Evolutionary conservation across 2,329 filamentous ascomycete genomes (phyloP), one percentile per base, ranked within the genome.

Genomic region (Thielaviopsis ethacetica): DNA sequence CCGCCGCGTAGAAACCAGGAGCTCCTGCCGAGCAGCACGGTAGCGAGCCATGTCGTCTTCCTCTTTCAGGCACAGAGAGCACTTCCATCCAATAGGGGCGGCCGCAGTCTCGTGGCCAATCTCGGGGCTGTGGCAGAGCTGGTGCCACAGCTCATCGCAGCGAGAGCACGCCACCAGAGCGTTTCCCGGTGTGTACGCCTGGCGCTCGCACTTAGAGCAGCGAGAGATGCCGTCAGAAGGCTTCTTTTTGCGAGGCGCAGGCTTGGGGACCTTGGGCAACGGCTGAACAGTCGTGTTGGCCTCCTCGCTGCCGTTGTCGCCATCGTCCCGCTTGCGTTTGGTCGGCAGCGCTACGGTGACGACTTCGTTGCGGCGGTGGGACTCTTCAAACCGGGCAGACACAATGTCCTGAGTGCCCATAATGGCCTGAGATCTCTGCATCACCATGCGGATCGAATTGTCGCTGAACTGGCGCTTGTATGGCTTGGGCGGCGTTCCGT

Each of bases 81-180:
- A 66, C 53, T 62, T 63, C 57, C 65, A 65, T 21, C 56, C 56
- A 34, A 51, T 30, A 7, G 58, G 58, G 6, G 47, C 52, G 13
- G 50, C 57, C 1, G 53, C 26, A 21, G 56, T 61, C 13, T 61
- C 62, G 15, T 58, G 19, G n/a, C 62, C 63, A 15, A 61, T 57
- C 22, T 63, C 59, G 10, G 65, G 65, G 5, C 62, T 62, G 56
- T 64, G 63, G 59, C 66, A 67, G 22, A 63, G 60, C 59, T 66
- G 65, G 38, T 67, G 66, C 63, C 64, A 65, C 10, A 61, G 61
- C 53, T 64, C 63, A 3, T 63, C 61, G 57, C 66, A 67, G 6
- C 56, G 56, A 15, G 61, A 56, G 58, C 66, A 67, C 5, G 58
- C 34, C 26, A 67, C 56, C 41, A 67, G 62, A 12, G 53, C 24